Evolutionary conservation across 106 monocot genomes (phyloP).

Genomic region (Ottelia alismoides): DNA sequence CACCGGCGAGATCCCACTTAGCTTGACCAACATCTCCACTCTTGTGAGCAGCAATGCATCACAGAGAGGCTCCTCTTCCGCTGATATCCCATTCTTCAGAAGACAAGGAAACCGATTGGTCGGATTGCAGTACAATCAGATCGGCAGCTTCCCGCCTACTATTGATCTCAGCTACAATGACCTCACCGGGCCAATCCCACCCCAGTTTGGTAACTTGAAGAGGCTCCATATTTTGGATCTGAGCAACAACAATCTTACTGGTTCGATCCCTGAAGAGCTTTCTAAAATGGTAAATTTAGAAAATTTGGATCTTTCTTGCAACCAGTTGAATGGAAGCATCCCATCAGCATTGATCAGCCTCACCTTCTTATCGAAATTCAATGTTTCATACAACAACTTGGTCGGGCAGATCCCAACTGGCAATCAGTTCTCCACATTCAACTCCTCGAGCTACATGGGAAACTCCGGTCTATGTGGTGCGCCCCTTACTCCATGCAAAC

Average conservation of each 20-base stretch:
- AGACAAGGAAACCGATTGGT: not conserved
- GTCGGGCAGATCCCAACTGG: slow-evolving; percentile 1
- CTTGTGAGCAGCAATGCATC: not conserved
- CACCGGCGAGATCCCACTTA: not conserved
- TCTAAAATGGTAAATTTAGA: slow-evolving; percentile 9
- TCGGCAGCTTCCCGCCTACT: slow-evolving; percentile 8
- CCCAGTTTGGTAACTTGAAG: slow-evolving; percentile 4
- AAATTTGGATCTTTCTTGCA: slow-evolving; percentile 10
- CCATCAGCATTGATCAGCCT: slow-evolving; percentile 4
- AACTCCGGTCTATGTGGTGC: slow-evolving; percentile 9
- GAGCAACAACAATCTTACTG: slow-evolving; percentile 2
- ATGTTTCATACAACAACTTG: slow-evolving; percentile 7
- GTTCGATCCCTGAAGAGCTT: slow-evolving; percentile 8
- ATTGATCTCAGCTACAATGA: slow-evolving; percentile 7
- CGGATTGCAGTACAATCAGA: slow-evolving; percentile 5
- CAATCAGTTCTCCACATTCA: slow-evolving; percentile 11
- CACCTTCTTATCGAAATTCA: slow-evolving; percentile 11
- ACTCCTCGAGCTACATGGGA: slow-evolving; percentile 4
- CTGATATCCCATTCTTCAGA: slow-evolving; percentile 1
- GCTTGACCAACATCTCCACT: not conserved
- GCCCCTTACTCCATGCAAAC: too few relatives aligned
- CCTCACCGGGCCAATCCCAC: slow-evolving; percentile 1
- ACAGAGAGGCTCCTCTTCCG: not conserved
- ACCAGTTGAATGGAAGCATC: slow-evolving; percentile 5
- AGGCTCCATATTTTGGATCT: slow-evolving; percentile 11